Conservation (phyloP, 176 grass and related monocot genomes). For the Musa troglodytarum region DNA sequence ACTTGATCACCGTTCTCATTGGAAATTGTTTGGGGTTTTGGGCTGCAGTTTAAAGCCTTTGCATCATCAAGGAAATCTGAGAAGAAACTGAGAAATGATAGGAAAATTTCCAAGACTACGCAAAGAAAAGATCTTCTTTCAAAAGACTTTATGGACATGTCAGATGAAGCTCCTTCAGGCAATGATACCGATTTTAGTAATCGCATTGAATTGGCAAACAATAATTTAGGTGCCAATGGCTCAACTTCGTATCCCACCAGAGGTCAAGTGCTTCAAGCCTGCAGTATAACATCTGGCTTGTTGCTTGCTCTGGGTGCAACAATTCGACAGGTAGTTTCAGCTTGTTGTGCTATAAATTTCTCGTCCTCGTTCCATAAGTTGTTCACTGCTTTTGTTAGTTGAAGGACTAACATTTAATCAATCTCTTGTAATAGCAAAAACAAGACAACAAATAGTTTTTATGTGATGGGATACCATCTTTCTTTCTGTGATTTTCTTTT, state of each 20-base stretch:
- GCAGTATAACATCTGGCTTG: conserved; percentile 47
- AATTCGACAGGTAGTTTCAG: conserved; percentile 49
- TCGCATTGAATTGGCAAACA: conserved; percentile 9
- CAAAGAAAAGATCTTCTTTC: conserved; percentile 18
- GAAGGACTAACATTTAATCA: background rate
- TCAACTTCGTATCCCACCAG: conserved; percentile 31
- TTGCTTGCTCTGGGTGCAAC: conserved; percentile 37
- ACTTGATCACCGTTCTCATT: background rate
- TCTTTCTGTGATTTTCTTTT: background rate
- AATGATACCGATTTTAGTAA: conserved; percentile 10
- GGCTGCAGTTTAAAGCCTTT: conserved; percentile 30
- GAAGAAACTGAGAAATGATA: conserved; percentile 27
- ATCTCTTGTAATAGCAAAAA: background rate
- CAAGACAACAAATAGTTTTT: background rate
- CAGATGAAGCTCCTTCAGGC: conserved; percentile 8
- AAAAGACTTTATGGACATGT: background rate
- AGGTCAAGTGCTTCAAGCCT: conserved; percentile 64
- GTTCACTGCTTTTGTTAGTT: background rate
- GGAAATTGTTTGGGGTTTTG: background rate
- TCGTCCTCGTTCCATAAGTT: background rate
- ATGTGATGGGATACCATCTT: conserved; percentile 13
- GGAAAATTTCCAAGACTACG: conserved; percentile 21
- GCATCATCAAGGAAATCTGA: conserved; percentile 34
- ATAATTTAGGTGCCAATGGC: conserved; percentile 16
- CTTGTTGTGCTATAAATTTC: background rate